These are phyloP conservation scores for Podospora fimiseda DNA, from an alignment of 495 filamentous ascomycete genomes.

Conservation along the genomic window DNA sequence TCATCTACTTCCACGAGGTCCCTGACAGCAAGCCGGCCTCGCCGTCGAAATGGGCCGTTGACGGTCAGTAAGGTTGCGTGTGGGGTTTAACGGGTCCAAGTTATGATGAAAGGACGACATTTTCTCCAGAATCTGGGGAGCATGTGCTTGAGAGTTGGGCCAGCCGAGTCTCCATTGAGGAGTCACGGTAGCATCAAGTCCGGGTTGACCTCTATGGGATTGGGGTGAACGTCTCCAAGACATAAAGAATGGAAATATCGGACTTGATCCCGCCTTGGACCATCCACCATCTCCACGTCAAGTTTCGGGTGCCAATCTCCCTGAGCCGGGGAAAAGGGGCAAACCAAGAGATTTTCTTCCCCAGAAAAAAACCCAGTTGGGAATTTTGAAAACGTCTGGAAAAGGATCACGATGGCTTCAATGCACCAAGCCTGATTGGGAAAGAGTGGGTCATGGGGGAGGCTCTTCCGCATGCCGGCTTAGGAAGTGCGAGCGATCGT, in stretches of 20 bases:
- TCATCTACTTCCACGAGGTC: neutral
- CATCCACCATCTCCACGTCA: neutral
- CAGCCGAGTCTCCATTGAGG: neutral
- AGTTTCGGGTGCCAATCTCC: conserved; percentile 8
- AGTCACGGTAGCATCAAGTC: neutral
- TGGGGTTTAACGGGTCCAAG: neutral
- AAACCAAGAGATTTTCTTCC: neutral
- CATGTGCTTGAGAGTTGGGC: neutral
- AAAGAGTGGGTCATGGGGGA: neutral
- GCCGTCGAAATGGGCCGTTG: too few relatives aligned
- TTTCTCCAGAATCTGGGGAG: neutral
- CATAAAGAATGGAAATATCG: conserved; percentile 12
- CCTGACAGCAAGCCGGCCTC: too few relatives aligned
- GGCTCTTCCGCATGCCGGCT: conserved; percentile 5
- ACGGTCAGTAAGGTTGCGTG: neutral
- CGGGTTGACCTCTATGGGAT: neutral
- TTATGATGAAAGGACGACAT: neutral
- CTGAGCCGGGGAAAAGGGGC: conserved; percentile 6
- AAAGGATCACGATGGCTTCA: neutral
- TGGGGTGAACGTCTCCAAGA: neutral
- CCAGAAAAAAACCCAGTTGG: conserved; percentile 6
- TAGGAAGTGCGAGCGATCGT: conserved; percentile 1
- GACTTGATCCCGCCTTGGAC: conserved; percentile 16
- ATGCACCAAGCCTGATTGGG: conserved; percentile 2
- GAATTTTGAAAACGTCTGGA: neutral